Evolutionary conservation across 2,329 filamentous ascomycete genomes (phyloP), one percentile per base, ranked within the genome.

Genomic region (Aureobasidium pullulans): DNA sequence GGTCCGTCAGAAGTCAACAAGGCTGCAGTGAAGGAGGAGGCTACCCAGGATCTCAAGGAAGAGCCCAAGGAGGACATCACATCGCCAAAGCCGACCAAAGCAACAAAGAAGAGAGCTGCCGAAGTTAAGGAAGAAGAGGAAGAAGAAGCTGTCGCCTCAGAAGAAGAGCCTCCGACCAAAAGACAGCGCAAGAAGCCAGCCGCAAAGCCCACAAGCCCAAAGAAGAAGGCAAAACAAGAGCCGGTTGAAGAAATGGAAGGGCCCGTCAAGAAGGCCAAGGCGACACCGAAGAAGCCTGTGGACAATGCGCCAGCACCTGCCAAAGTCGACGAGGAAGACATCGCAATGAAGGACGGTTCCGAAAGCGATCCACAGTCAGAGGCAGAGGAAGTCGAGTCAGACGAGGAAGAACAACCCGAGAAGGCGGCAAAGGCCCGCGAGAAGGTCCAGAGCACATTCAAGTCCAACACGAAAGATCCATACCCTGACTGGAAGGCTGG

Each of bases 401-500:
- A 72, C 13, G 67, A 75, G 3, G 84, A 84, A 59, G 83, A 88
- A 67, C 89, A 89, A 69, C 85, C 90, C 1, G 84, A 87, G 64
- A 73, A 85, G 48, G 84, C 84, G 52, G 86, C 84, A 43, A 92
- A 95, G 73, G 86, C 85, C 48, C 85, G 89, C 46, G 84, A 93
- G 72, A 89, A 90, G 71, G 83, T 93, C 10, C 91, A 96, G 71
- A 84, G 84, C 8, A 88, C 86, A 49, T 76, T 96, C 61, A 85
- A 85, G 69, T 77, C 82, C 16, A 83, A 81, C 54, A 78, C 75
- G 40, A 88, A 90, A 64, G 88, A 96, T 67, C 85, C 88, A n/a
- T 97, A 93, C 73, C 92, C 92, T 0, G 93, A 99, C 73, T 99
- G 94, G 94, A 88, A 90, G 71, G 77, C 88, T 48, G 92, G 92